These are phyloP conservation scores for Fusarium mexicanum DNA, from an alignment of 2,329 filamentous ascomycete species.

Conservation along the genomic window DNA sequence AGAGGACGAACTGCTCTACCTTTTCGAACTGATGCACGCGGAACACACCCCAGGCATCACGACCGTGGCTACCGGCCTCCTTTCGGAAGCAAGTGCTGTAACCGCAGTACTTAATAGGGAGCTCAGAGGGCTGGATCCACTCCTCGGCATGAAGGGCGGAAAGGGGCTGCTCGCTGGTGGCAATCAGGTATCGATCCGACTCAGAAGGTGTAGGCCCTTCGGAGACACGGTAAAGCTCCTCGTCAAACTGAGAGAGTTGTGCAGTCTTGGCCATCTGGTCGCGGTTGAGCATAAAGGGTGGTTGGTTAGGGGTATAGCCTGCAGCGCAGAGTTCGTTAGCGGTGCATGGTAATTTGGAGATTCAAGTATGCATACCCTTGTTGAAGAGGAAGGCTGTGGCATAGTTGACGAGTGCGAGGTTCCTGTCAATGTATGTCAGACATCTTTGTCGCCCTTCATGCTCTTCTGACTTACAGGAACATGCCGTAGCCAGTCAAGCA, in stretches of 20 bases:
- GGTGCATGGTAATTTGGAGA: neutral
- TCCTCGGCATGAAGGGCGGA: slow-evolving; percentile 93
- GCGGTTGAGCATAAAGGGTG: slow-evolving; percentile 93
- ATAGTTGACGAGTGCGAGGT: slow-evolving; percentile 94
- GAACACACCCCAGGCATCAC: slow-evolving; percentile 98
- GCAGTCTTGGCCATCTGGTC: slow-evolving; percentile 98
- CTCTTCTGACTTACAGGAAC: slow-evolving; percentile 63
- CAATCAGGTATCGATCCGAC: slow-evolving; percentile 83
- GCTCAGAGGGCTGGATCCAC: slow-evolving; percentile 85
- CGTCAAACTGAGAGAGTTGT: slow-evolving; percentile 96
- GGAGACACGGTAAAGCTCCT: slow-evolving; percentile 97
- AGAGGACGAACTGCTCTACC: slow-evolving; percentile 82
- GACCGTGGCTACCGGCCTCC: slow-evolving; percentile 86
- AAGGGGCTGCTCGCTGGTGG: slow-evolving; percentile 93
- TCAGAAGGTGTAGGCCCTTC: slow-evolving; percentile 84
- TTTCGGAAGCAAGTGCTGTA: slow-evolving; percentile 96
- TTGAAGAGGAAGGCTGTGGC: slow-evolving; percentile 81
- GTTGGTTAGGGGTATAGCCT: slow-evolving; percentile 84
- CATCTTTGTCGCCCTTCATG: neutral
- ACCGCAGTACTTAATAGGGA: slow-evolving; percentile 85
- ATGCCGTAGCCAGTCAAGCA: slow-evolving; percentile 91
- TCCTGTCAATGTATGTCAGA: slow-evolving; percentile 51
- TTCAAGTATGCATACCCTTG: slow-evolving; percentile 30
- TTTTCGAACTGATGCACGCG: slow-evolving; percentile 98
- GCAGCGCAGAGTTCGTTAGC: slow-evolving; percentile 5